Evolutionary conservation across 805 yeast species (phyloP), one percentile per base, ranked within the genome.

Genomic region (Lipomyces oligophaga): DNA sequence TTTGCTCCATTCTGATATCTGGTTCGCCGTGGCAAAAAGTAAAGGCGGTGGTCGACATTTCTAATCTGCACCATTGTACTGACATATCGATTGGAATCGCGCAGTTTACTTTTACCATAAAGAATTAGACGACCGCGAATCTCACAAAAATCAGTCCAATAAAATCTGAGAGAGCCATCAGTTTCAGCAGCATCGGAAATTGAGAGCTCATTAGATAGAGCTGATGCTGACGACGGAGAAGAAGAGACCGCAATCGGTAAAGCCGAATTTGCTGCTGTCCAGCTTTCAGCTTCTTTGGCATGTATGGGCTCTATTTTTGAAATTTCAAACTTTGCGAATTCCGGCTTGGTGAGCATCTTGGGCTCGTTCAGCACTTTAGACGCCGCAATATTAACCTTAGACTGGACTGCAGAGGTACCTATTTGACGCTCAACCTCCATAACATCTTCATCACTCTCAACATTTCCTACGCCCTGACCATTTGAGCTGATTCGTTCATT

Each of bases 91-190:
- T 80, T 48, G 13, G 54, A 36, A 38, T 79, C 80, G 6, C 68
- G 68, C 3, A 88, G 72, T 46, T 75, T 72, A 10, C 39, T 25
- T 43, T 88, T 87, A 43, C 98, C 98, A 63, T 84, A 90, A 7
- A 93, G 70, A 16, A 85, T 63, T 39, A 93, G 67, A 0, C 80
- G 67, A 56, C 75, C 75, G 48, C 81, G 85, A 10, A 83, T 78
- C 62, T 90, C 97, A 20, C 83, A 73, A 63, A 80, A 88, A 65
- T 93, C 98, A 25, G 85, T 67, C 97, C 97, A 93, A 64, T 76
- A 93, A 81, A 90, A 80, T 58, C 78, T 77, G 62, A 88, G 75
- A 0, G 72, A 57, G 35, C 74, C 76, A 2, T 71, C 64, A n/a
- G 66, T 65, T 6, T 71, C 67, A 27, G 66, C 64, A 13, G 70